Evolutionary conservation across 2,329 filamentous ascomycete species (phyloP), one percentile per base, ranked within the genome.

Genomic region (Sporothrix variecibatus): DNA sequence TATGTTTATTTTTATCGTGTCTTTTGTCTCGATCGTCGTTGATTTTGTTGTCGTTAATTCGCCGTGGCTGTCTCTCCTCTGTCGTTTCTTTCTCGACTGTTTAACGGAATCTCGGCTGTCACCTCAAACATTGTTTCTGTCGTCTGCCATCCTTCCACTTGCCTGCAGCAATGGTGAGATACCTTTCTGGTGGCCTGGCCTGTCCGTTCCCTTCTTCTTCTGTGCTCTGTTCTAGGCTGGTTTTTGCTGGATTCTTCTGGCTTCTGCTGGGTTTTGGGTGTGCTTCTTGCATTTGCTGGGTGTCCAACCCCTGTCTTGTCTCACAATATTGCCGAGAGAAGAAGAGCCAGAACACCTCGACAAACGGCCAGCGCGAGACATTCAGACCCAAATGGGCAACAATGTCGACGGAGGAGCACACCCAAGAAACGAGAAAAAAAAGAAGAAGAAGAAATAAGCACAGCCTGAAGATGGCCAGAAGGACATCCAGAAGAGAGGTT

Each of bases 291-390:
- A 12, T 64, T 40, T 31, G 40, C 43, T 49, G 65, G 65, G 64
- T 34, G 15, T 43, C 28, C 7, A 31, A 17, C 65, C 40, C 65
- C 38, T 64, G 65, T 34, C 46, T 43, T 64, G 62, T 68, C 70
- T 72, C 69, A 60, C 72, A 64, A 65, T 46, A 56, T 58, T 72
- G 72, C 51, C 65, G 72, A 70, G 64, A 62, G 28, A 73, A 58
- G 56, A 40, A 23, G 43, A 62, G 70, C 56, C 56, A 46, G 53
- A 69, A 40, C 28, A 34, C 34, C 5, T 40, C 23, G 23, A 49
- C 40, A 49, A 68, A 46, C 64, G 64, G 64, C 64, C 40, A 49
- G 23, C 23, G 43, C 43, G 64, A 68, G 64, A 68, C 23, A 68
- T 20, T 5, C 40, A 20, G n/a, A 46, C 64, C 64, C 23, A 67